A percentile compares a stretch with the other conserved stretches of the same genome.
phyloP scores from a whole-genome alignment of 345 rosid genomes.

The Syzygium grande region DNA sequence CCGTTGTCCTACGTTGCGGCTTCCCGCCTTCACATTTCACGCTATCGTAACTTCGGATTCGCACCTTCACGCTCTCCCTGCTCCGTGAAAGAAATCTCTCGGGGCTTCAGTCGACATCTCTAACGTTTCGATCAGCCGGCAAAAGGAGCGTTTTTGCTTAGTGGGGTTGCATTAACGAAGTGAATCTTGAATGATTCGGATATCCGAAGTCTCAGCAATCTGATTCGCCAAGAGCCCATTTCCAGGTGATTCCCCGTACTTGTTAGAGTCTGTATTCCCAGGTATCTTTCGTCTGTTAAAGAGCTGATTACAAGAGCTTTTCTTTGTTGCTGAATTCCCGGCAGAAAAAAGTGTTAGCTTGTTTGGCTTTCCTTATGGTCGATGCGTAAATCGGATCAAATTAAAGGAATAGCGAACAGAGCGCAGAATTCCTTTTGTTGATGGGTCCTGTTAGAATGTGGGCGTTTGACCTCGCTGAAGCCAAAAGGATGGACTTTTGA shows the following conservation, averaged over 20 bases:
- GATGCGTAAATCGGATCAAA: neutral
- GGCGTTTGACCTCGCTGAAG: neutral
- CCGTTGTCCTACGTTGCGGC: neutral
- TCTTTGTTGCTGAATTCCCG: neutral
- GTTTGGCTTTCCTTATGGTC: neutral
- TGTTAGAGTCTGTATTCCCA: neutral
- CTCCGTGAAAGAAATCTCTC: neutral
- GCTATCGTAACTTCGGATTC: no score
- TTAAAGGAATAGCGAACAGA: neutral
- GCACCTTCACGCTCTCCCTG: neutral
- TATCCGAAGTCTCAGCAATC: neutral
- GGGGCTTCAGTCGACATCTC: neutral
- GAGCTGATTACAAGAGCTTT: neutral
- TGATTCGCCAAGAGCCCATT: neutral
- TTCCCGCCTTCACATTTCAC: neutral
- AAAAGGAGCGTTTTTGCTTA: neutral
- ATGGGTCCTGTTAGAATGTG: neutral
- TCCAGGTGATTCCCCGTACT: neutral
- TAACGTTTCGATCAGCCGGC: neutral
- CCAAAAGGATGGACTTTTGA: neutral
- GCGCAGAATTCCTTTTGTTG: neutral
- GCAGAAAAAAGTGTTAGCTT: neutral
- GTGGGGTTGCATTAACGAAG: neutral
- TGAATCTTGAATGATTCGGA: neutral
- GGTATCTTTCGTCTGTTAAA: neutral